These are phyloP conservation scores for Acanthamoeba quina DNA, from an alignment of 208 protist genomes.

Conservation along the genomic window DNA sequence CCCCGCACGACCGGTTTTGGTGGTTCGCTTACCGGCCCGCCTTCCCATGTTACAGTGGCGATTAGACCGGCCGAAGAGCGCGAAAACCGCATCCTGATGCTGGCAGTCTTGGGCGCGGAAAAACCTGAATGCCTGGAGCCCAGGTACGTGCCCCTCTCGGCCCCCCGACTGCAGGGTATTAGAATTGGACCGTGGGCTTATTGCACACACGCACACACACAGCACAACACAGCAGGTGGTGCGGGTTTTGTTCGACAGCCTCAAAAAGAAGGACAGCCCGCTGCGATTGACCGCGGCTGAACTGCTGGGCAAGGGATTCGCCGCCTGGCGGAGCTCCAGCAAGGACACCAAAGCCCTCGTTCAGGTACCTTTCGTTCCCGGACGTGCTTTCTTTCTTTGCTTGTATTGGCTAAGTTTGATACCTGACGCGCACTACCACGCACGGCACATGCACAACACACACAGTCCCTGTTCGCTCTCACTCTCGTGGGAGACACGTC, in stretches of 20 bases:
- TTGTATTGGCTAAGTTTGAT: neutral
- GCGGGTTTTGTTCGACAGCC: neutral
- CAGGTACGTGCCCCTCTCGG: neutral
- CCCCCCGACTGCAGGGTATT: too few relatives aligned
- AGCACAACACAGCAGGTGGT: slow-evolving; percentile 42
- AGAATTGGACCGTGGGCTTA: too few relatives aligned
- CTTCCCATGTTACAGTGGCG: neutral
- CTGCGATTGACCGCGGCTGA: slow-evolving; percentile 42
- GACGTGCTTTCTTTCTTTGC: neutral
- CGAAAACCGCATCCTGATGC: slow-evolving; percentile 12
- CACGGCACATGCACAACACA: neutral
- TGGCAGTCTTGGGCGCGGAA: neutral
- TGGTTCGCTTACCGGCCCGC: too few relatives aligned
- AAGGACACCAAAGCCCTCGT: slow-evolving; percentile 59
- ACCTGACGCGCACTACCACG: neutral
- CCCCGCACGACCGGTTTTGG: neutral
- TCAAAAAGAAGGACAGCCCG: slow-evolving; percentile 40
- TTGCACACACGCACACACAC: too few relatives aligned
- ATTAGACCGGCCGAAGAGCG: neutral
- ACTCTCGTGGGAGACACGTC: neutral
- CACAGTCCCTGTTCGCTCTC: slow-evolving; percentile 24
- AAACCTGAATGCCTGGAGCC: slow-evolving; percentile 9
- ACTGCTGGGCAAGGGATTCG: slow-evolving; percentile 59
- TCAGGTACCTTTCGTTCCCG: neutral
- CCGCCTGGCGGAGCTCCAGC: neutral